These are phyloP conservation scores for Sindora glabra DNA, from an alignment of 306 rosid genomes.

Conservation along the genomic window DNA sequence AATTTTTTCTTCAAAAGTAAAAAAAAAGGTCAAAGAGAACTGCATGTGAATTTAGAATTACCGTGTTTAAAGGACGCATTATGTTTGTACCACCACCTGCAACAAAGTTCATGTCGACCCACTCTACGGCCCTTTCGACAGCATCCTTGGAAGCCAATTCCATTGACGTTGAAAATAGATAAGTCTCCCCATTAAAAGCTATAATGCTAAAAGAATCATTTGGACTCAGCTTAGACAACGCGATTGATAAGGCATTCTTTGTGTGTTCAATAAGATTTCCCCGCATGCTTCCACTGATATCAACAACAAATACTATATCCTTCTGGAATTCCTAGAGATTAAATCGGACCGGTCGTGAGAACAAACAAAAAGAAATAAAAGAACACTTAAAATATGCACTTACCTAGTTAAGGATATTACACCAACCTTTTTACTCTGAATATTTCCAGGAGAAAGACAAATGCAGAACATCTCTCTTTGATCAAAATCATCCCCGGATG, in stretches of 20 bases:
- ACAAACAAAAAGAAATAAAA: background rate
- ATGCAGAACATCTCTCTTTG: constrained; percentile 69
- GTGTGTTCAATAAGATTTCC: constrained; percentile 66
- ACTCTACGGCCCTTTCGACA: constrained; percentile 67
- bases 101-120: constrained; percentile 56
- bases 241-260: constrained; percentile 46
- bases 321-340: constrained; percentile 69
- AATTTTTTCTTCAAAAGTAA: too few species aligned
- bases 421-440: constrained; percentile 50
- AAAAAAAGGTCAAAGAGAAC: too few species aligned
- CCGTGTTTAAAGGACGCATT: constrained; percentile 60
- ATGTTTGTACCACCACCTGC: constrained; percentile 72
- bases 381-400: background rate
- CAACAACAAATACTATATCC: constrained; percentile 61
- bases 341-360: constrained; percentile 13
- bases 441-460: constrained; percentile 63
- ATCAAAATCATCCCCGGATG: constrained; percentile 53
- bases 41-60: too few species aligned
- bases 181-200: constrained; percentile 77
- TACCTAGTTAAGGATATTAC: constrained; percentile 9
- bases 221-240: constrained; percentile 61
- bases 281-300: constrained; percentile 87
- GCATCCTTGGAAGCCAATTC: constrained; percentile 63
- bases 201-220: constrained; percentile 73
- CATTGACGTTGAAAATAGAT: constrained; percentile 60